These are phyloP conservation scores for Jatropha curcas DNA, from an alignment of 345 rosid genomes.

Conservation along the genomic window DNA sequence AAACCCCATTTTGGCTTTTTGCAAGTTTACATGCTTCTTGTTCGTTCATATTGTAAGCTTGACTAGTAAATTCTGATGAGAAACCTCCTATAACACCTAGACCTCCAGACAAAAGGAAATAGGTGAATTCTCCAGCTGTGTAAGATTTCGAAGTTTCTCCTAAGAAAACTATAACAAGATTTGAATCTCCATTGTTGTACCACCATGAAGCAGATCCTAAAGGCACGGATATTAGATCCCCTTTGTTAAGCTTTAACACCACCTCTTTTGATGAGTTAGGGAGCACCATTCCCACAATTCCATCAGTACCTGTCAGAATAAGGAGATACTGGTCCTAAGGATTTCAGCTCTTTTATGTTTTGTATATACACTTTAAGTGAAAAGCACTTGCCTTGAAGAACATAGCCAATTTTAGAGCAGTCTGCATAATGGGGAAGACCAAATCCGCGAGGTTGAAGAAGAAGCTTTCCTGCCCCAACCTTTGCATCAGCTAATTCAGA, in stretches of 20 bases:
- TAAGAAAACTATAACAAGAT: constrained; percentile 24
- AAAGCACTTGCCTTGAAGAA: constrained; percentile 33
- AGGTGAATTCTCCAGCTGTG: constrained; percentile 32
- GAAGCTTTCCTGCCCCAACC: constrained; percentile 31
- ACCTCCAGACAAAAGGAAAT: constrained; percentile 30
- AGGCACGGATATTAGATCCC: constrained; percentile 31
- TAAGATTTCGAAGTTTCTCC: constrained; percentile 32
- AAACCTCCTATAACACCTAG: constrained; percentile 27
- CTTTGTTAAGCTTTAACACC: constrained; percentile 25
- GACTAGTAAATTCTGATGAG: constrained; percentile 20
- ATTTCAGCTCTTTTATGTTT: no score
- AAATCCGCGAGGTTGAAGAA: constrained; percentile 30
- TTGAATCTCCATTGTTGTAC: constrained; percentile 34
- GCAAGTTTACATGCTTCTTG: constrained; percentile 21
- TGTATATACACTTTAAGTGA: background rate
- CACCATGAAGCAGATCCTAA: constrained; percentile 38
- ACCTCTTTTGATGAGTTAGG: constrained; percentile 15
- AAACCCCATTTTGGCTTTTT: constrained; percentile 17
- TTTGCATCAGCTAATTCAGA: constrained; percentile 24
- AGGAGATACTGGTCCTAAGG: no score
- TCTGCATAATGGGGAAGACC: constrained; percentile 42
- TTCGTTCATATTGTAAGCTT: constrained; percentile 15
- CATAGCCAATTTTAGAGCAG: constrained; percentile 40
- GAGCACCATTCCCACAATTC: constrained; percentile 27
- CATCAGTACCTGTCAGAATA: constrained; percentile 19